Conservation (phyloP, 2,329 filamentous ascomycete genomes). For the Verticillium alfalfae region DNA sequence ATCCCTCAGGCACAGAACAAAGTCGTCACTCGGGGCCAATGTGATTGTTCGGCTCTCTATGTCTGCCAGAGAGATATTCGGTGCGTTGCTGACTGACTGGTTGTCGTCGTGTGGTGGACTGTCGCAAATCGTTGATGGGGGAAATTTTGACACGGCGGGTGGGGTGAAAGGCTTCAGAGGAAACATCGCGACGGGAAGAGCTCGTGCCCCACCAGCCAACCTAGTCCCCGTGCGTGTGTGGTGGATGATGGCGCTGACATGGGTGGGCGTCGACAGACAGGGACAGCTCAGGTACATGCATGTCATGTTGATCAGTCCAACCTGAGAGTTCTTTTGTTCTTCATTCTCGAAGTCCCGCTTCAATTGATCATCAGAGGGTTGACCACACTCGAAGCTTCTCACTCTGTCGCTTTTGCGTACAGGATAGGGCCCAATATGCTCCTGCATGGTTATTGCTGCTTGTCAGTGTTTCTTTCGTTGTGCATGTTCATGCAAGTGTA, state of each 20-base stretch:
- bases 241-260: background rate
- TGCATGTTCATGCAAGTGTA: no score
- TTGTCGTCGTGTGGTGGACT: background rate
- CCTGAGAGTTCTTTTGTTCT: background rate
- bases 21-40: background rate
- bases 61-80: background rate
- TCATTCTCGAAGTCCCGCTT: background rate
- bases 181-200: background rate
- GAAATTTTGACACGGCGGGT: background rate
- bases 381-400: no score
- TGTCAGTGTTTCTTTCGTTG: no score
- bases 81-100: background rate
- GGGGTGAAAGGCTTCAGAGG: background rate
- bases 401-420: no score
- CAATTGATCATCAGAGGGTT: background rate
- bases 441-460: no score
- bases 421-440: no score
- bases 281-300: background rate
- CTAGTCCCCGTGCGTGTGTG: background rate
- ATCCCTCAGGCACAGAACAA: background rate
- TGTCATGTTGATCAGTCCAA: background rate
- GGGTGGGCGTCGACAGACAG: background rate
- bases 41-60: background rate
- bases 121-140: background rate
- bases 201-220: constrained; percentile 11